These are phyloP conservation scores for Vitis hybrid DNA, from an alignment of 177 flowering plant genomes.

Conservation along the genomic window DNA sequence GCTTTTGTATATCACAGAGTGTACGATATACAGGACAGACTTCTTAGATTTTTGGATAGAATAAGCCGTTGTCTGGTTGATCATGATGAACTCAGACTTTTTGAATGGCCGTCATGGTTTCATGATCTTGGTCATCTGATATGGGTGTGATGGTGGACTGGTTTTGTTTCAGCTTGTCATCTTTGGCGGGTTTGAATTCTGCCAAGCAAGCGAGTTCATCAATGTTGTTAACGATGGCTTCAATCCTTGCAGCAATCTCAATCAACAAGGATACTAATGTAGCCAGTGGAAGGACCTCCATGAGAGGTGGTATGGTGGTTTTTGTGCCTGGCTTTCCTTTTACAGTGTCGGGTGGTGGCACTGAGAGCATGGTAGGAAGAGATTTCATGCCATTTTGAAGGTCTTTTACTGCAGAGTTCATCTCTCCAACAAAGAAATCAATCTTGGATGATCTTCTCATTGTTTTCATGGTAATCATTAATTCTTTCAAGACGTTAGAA, in stretches of 20 bases:
- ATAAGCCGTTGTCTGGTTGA: background rate
- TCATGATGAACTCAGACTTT: conserved; percentile 29
- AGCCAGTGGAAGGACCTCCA: conserved; percentile 57
- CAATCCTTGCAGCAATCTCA: conserved; percentile 60
- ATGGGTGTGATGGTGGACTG: conserved; percentile 17
- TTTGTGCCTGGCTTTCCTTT: conserved; percentile 9
- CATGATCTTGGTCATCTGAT: conserved; percentile 22
- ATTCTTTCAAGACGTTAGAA: conserved; percentile 34
- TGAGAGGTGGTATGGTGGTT: conserved; percentile 22
- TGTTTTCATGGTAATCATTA: conserved; percentile 31
- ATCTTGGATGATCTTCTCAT: conserved; percentile 53
- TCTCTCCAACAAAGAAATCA: conserved; percentile 45
- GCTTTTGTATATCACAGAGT: background rate
- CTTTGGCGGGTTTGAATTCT: conserved; percentile 36
- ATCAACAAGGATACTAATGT: conserved; percentile 53
- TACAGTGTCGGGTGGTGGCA: conserved; percentile 3
- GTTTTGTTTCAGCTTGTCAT: conserved; percentile 27
- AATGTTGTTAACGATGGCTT: conserved; percentile 38
- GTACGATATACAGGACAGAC: background rate
- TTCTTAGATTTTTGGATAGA: background rate
- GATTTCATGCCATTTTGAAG: conserved; percentile 47
- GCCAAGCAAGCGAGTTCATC: conserved; percentile 50
- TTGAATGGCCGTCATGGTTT: conserved; percentile 31
- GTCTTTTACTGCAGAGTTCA: conserved; percentile 57
- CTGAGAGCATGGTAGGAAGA: conserved; percentile 32